phyloP scores from a whole-genome alignment of 441 rosid genomes.

The Metrosideros polymorpha region DNA sequence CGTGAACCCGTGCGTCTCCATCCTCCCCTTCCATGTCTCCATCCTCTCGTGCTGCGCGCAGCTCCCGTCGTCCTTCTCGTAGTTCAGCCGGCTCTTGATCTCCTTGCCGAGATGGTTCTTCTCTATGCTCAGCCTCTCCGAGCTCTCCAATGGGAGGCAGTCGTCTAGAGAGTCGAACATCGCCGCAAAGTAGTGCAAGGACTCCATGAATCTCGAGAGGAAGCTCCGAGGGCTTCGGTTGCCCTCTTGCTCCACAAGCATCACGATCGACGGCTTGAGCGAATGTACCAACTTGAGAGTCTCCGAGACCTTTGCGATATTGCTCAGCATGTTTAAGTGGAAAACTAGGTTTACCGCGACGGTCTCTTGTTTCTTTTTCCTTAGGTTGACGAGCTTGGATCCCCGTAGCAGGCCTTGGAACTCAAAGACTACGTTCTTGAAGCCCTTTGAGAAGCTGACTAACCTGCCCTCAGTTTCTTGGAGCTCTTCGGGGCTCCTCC shows the following conservation, averaged over 20 bases:
- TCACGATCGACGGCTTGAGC: constrained; percentile 38
- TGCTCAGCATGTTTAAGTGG: constrained; percentile 27
- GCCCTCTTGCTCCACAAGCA: constrained; percentile 47
- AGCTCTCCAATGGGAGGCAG: constrained; percentile 45
- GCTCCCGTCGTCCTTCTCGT: constrained; percentile 6
- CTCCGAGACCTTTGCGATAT: constrained; percentile 22
- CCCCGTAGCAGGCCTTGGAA: constrained; percentile 40
- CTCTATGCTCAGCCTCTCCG: constrained; percentile 44
- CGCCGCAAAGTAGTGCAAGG: constrained; percentile 52
- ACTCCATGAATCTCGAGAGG: constrained; percentile 55
- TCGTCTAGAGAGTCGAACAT: constrained; percentile 66
- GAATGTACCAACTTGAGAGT: constrained; percentile 28
- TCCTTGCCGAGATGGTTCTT: constrained; percentile 52
- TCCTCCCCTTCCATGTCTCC: constrained; percentile 54
- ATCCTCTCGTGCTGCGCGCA: constrained; percentile 22
- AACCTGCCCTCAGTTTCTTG: constrained; percentile 49
- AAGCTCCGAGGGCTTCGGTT: constrained; percentile 30
- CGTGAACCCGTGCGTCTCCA: constrained; percentile 49
- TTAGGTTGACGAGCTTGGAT: constrained; percentile 16
- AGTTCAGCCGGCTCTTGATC: constrained; percentile 40
- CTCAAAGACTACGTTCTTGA: constrained; percentile 38
- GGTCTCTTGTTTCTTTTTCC: constrained; percentile 44
- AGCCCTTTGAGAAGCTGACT: constrained; percentile 39
- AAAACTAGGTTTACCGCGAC: constrained; percentile 43
- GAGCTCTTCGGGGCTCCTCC: constrained; percentile 30